Percentiles rank a stretch among this genome's conserved stretches.
Conservation (phyloP, 345 rosid genomes). For the Toxicodendron radicans region DNA sequence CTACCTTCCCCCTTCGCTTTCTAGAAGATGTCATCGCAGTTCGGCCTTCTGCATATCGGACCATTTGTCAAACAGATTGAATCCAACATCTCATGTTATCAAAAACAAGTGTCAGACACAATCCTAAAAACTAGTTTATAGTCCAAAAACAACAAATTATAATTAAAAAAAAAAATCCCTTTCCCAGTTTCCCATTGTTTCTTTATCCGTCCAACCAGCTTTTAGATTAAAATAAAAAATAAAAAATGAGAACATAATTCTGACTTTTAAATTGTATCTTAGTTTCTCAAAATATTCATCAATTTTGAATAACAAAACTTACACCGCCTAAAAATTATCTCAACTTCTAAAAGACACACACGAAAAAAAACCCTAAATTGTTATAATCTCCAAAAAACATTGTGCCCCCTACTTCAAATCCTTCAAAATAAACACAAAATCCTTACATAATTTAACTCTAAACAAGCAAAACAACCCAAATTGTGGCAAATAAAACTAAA, state of each 20-base stretch:
- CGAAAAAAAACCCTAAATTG: neutral
- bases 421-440: neutral
- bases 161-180: no score
- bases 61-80: no score
- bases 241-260: no score
- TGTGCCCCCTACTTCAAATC: neutral
- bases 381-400: neutral
- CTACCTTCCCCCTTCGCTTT: slow-evolving; percentile 25
- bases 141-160: no score
- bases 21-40: slow-evolving; percentile 30
- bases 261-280: neutral
- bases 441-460: neutral
- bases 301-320: no score
- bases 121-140: neutral
- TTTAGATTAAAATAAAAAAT: no score
- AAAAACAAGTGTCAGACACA: neutral
- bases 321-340: neutral
- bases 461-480: neutral
- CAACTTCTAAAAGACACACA: neutral
- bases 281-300: neutral
- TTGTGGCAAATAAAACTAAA: no score
- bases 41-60: slow-evolving; percentile 10
- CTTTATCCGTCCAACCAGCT: no score
- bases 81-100: no score
- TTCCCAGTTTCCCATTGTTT: neutral